Evolutionary conservation across 148 eudicot species (phyloP).

Genomic region (Talinum fruticosum): DNA sequence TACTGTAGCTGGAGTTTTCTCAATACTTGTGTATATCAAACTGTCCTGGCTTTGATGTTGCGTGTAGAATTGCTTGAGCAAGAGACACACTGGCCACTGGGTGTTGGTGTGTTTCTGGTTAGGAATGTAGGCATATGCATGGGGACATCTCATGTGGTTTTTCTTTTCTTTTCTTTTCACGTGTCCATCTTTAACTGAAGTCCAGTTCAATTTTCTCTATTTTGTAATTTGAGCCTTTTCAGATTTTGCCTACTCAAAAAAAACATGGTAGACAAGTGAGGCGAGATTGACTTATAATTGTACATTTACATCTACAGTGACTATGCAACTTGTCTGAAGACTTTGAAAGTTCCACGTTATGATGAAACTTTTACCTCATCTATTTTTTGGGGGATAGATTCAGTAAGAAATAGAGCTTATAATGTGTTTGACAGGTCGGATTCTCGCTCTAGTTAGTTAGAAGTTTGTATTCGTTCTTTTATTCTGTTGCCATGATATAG

Average conservation of each 20-base stretch:
- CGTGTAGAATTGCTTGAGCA: neutral
- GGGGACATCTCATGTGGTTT: too few species aligned
- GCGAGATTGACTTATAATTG: too few species aligned
- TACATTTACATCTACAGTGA: neutral
- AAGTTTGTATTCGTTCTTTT: too few species aligned
- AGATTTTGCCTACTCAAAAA: too few species aligned
- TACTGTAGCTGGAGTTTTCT: neutral
- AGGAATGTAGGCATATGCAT: neutral
- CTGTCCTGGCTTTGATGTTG: neutral
- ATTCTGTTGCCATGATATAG: neutral
- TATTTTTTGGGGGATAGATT: too few species aligned
- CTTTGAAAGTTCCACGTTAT: neutral
- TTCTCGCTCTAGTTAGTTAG: too few species aligned
- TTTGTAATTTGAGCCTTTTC: too few species aligned
- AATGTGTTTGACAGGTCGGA: neutral
- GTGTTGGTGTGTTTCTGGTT: neutral
- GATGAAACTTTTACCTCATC: too few species aligned
- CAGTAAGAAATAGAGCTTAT: neutral
- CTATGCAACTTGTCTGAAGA: neutral
- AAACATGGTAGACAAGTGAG: too few species aligned
- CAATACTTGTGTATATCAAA: neutral
- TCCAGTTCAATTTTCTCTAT: too few species aligned
- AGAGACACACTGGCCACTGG: neutral
- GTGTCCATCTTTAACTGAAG: too few species aligned
- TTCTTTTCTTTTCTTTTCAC: too few species aligned